A percentile compares a stretch with the other conserved stretches of the same genome.
Evolutionary conservation across 2,329 filamentous ascomycete species (phyloP).

Genomic region (Epichloe festucae): DNA sequence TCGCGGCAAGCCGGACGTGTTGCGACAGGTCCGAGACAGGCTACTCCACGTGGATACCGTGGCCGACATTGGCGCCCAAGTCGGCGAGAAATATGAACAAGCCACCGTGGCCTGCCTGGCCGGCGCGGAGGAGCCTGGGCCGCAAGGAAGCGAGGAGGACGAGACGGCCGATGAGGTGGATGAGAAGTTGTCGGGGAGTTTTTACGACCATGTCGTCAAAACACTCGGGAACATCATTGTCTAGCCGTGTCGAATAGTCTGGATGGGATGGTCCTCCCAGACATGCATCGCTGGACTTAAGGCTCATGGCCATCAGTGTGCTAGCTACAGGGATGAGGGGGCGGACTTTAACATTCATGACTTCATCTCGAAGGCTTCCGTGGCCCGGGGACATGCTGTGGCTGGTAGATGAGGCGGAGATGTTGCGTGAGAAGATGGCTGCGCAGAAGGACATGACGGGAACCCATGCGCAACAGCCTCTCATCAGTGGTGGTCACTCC

Average conservation of each 20-base stretch:
- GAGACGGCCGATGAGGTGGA: conserved; percentile 28
- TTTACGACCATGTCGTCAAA: conserved; percentile 33
- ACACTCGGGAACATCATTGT: conserved; percentile 24
- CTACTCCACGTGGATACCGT: conserved; percentile 19
- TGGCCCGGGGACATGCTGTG: conserved; percentile 4
- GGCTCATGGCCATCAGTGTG: conserved; percentile 17
- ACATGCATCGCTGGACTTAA: not conserved
- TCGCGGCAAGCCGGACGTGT: conserved; percentile 23
- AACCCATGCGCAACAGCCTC: not conserved
- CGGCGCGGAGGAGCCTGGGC: conserved; percentile 23
- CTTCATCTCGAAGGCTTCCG: conserved; percentile 10
- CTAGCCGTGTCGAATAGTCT: conserved; percentile 6
- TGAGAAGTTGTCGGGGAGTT: conserved; percentile 24
- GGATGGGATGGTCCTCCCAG: not conserved
- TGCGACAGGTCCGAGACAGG: conserved; percentile 21
- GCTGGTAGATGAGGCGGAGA: conserved; percentile 3
- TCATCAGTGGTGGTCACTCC: not conserved
- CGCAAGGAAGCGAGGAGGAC: conserved; percentile 25
- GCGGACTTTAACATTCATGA: conserved; percentile 11
- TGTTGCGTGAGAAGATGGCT: not conserved
- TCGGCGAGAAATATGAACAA: conserved; percentile 27
- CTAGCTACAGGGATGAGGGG: conserved; percentile 2
- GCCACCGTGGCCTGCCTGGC: conserved; percentile 24
- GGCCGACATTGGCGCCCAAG: conserved; percentile 22
- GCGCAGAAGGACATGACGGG: not conserved